Evolutionary conservation across 2,329 filamentous ascomycete genomes (phyloP), one percentile per base, ranked within the genome.

Genomic region (Lizonia empirigonia): DNA sequence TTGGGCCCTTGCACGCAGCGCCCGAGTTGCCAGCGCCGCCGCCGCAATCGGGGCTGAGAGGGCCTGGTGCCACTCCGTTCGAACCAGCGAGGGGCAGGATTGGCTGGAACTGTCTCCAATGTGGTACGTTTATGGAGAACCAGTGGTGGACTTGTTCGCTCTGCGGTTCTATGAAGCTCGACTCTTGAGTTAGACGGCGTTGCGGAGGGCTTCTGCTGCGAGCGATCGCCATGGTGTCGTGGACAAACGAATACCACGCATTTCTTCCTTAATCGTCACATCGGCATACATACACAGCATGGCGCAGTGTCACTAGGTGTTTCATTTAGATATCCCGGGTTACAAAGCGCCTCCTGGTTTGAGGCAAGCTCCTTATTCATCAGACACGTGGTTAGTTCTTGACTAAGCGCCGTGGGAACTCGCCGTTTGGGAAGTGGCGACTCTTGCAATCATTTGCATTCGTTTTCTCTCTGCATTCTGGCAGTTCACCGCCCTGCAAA

Each of bases 71-170:
- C 4, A 71, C 72, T 1, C 71, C 75, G 3, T 77, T 79, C 29
- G 71, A 73, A 18, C 75, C 75, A 19, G 70, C 70, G n/a, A 73
- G 72, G 16, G 75, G 78, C 36, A 77, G 80, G 2, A 61, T 85
- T 16, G 84, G 83, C 1, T 87, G 85, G 85, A 74, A 79, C 45
- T 87, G 85, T 65, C 61, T 74, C 42, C 70, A 73, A 5, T 87
- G 85, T 53, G 81, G 82, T 5, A 78, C 79, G 0, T 86, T 84
- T 53, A 86, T 86, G 82, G 84, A 86, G 66, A 78, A 77, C 16
- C 73, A 83, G 59, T 87, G 83, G 83, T 86, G 83, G 84, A 85
- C 82, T 4, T 87, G 84, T 59, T 79, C 80, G 12, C 74, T 74
- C 9, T 87, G 84, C 66, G 83, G 84, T 40, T 74, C 69, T 7